phyloP scores from a whole-genome alignment of 345 rosid genomes.

The Syzygium oleosum region DNA sequence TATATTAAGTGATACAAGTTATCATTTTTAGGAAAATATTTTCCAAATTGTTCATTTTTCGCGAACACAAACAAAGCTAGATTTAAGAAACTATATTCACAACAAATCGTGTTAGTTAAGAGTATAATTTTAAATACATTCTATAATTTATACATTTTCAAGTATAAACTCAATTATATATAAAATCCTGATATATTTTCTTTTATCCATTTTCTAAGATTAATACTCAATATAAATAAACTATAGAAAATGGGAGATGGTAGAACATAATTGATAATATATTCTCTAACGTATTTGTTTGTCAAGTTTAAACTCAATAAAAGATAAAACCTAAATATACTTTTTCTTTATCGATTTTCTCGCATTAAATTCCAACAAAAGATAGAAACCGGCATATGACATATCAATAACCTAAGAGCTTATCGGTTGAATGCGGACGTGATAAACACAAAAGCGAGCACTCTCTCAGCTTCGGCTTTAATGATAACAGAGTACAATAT shows the following conservation, averaged over 20 bases:
- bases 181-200: neutral
- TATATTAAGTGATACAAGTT: too few species aligned
- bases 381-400: neutral
- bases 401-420: neutral
- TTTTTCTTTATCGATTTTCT: neutral
- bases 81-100: too few species aligned
- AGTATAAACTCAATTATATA: neutral
- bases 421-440: neutral
- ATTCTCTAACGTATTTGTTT: neutral
- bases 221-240: neutral
- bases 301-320: neutral
- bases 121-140: neutral
- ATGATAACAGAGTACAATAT: neutral
- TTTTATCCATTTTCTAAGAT: neutral
- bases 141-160: neutral
- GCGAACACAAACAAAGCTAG: too few species aligned
- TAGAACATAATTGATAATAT: neutral
- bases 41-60: too few species aligned
- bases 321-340: neutral
- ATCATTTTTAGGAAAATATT: too few species aligned
- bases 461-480: neutral
- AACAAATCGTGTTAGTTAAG: neutral
- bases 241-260: neutral
- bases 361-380: neutral
- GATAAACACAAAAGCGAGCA: neutral